These are phyloP conservation scores for Teratosphaeriaceae sp. DNA, from an alignment of 2,329 filamentous ascomycete genomes.

Conservation along the genomic window DNA sequence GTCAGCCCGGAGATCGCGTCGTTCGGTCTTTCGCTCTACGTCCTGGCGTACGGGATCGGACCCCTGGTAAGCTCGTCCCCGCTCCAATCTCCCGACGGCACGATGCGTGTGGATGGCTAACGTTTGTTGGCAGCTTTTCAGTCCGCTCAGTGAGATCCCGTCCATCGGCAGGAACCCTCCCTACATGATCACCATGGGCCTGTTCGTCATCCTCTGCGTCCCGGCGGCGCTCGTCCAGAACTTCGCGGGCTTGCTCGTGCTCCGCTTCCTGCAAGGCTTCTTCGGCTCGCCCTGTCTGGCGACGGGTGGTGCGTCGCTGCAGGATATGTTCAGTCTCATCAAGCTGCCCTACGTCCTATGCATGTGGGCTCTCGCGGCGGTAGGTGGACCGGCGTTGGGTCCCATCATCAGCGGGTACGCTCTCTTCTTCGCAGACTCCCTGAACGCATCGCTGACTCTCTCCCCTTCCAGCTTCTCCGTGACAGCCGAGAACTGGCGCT, in stretches of 20 bases:
- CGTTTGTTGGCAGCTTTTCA: too few relatives aligned
- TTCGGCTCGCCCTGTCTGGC: constrained; percentile 59
- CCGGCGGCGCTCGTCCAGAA: constrained; percentile 58
- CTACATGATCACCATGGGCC: constrained; percentile 60
- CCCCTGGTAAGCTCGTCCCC: constrained; percentile 61
- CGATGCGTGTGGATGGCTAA: too few relatives aligned
- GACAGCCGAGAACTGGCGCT: constrained; percentile 52
- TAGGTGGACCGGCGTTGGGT: constrained; percentile 48
- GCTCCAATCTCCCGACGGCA: too few relatives aligned
- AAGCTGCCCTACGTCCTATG: constrained; percentile 40
- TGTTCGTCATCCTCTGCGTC: constrained; percentile 62
- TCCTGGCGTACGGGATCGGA: constrained; percentile 56
- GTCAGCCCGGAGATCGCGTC: constrained; percentile 48
- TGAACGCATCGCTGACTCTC: background rate
- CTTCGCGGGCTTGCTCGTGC: constrained; percentile 52
- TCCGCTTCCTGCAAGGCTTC: constrained; percentile 59
- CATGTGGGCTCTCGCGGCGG: constrained; percentile 40
- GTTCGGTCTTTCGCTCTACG: constrained; percentile 56
- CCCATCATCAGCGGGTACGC: too few relatives aligned
- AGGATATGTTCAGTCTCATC: constrained; percentile 45
- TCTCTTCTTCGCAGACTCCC: too few relatives aligned
- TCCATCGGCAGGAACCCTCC: constrained; percentile 60
- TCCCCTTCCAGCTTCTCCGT: constrained; percentile 50
- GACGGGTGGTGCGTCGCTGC: constrained; percentile 48
- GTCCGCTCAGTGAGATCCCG: constrained; percentile 60